phyloP scores from a whole-genome alignment of 306 rosid genomes.

The Benincasa hispida region DNA sequence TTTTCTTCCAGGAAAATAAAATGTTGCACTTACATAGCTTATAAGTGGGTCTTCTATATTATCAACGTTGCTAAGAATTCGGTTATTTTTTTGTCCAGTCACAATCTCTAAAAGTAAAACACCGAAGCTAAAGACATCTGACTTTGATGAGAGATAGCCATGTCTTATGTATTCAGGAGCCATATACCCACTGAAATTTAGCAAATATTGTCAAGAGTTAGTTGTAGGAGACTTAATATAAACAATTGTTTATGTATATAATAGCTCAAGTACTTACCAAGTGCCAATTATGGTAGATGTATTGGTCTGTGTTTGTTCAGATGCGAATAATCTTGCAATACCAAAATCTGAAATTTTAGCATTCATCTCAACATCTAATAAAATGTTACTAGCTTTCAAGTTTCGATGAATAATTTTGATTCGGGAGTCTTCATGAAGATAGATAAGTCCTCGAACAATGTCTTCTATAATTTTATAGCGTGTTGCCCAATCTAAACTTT shows the following conservation, averaged over 20 bases:
- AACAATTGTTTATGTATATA: not conserved
- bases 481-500: conserved; percentile 17
- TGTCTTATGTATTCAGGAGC: conserved; percentile 39
- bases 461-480: conserved; percentile 28
- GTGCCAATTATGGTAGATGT: conserved; percentile 28
- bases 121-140: conserved; percentile 40
- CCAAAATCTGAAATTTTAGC: conserved; percentile 45
- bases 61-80: not conserved
- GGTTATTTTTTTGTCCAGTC: conserved; percentile 18
- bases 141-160: conserved; percentile 31
- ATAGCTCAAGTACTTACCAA: conserved; percentile 5
- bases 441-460: conserved; percentile 24
- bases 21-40: conserved; percentile 23
- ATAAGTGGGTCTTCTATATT: conserved; percentile 16
- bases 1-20: not conserved
- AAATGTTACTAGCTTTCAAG: conserved; percentile 31
- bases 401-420: conserved; percentile 26
- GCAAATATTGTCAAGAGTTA: too few species aligned
- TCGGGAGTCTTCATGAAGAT: conserved; percentile 39
- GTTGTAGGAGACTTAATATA: not conserved
- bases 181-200: conserved; percentile 37
- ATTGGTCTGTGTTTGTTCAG: conserved; percentile 19
- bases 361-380: conserved; percentile 26
- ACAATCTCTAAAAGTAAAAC: conserved; percentile 42
- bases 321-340: conserved; percentile 19